phyloP scores from a whole-genome alignment of 2,329 filamentous ascomycete genomes.

The Leptodontidium sp. region DNA sequence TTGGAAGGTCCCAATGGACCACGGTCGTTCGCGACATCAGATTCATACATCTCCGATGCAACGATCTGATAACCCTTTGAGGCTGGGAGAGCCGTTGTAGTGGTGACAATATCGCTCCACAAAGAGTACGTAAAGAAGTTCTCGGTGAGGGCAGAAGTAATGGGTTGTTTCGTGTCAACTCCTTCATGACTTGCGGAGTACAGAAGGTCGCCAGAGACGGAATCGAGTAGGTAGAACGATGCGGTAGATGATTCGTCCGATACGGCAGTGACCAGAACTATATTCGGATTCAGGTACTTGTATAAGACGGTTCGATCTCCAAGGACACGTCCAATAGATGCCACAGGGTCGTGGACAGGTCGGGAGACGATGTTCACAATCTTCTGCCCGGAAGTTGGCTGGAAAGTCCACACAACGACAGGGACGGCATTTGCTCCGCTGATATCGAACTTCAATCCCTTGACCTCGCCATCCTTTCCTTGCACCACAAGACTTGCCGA shows the following conservation, averaged over 20 bases:
- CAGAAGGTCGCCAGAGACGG: constrained; percentile 83
- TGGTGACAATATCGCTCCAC: constrained; percentile 66
- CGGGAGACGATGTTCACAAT: constrained; percentile 74
- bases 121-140: constrained; percentile 96
- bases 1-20: constrained; percentile 74
- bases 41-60: constrained; percentile 91
- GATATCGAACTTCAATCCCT: constrained; percentile 61
- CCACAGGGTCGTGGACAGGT: constrained; percentile 82
- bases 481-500: constrained; percentile 64
- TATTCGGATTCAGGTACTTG: constrained; percentile 94
- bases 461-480: constrained; percentile 57
- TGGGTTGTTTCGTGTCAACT: constrained; percentile 76
- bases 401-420: constrained; percentile 76
- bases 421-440: constrained; percentile 53
- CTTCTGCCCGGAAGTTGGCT: constrained; percentile 69
- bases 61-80: constrained; percentile 88
- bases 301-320: constrained; percentile 93
- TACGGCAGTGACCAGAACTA: constrained; percentile 76
- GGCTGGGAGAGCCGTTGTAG: constrained; percentile 60
- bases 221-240: constrained; percentile 83
- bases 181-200: constrained; percentile 74
- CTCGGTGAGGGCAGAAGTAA: constrained; percentile 83
- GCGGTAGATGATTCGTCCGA: constrained; percentile 66
- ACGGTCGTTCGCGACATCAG: constrained; percentile 81
- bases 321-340: constrained; percentile 93